Conservation (phyloP, 1,284 basidiomycete genomes). For the Trichosporon faecale region DNA sequence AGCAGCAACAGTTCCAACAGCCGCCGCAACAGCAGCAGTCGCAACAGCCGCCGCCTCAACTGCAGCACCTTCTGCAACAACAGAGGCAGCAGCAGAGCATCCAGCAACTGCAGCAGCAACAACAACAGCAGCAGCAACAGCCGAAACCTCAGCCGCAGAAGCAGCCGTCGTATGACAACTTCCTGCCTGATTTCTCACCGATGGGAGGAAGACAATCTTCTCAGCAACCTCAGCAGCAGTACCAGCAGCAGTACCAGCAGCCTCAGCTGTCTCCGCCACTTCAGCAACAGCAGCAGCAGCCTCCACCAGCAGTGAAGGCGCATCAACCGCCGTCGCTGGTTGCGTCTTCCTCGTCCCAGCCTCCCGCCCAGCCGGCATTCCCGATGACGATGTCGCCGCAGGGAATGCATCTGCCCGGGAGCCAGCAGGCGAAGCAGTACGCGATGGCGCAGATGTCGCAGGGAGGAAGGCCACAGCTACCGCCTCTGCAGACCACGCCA, state of each 20-base stretch:
- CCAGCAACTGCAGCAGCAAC: constrained; percentile 9
- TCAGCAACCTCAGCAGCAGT: constrained; percentile 8
- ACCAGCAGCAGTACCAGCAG: constrained; percentile 14
- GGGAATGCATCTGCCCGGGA: background rate
- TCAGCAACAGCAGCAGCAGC: background rate
- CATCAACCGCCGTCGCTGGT: background rate
- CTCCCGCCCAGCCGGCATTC: background rate
- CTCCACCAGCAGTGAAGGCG: background rate
- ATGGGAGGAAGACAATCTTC: background rate
- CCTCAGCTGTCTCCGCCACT: too few species aligned
- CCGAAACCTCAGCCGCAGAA: background rate
- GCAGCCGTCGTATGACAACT: background rate
- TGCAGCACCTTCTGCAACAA: constrained; percentile 1
- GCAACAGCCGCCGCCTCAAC: background rate
- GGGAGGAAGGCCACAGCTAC: background rate
- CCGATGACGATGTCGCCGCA: background rate
- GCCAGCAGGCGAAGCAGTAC: background rate
- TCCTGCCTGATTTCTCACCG: background rate
- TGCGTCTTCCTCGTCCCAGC: background rate
- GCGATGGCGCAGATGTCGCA: background rate
- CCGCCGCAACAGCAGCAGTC: constrained; percentile 9
- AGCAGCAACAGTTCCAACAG: background rate
- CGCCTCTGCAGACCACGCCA: background rate
- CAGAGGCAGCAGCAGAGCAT: constrained; percentile 10
- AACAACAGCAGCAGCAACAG: background rate